These are phyloP conservation scores for Plasmodium berghei DNA, from an alignment of 169 alveolate species.

Conservation along the genomic window DNA sequence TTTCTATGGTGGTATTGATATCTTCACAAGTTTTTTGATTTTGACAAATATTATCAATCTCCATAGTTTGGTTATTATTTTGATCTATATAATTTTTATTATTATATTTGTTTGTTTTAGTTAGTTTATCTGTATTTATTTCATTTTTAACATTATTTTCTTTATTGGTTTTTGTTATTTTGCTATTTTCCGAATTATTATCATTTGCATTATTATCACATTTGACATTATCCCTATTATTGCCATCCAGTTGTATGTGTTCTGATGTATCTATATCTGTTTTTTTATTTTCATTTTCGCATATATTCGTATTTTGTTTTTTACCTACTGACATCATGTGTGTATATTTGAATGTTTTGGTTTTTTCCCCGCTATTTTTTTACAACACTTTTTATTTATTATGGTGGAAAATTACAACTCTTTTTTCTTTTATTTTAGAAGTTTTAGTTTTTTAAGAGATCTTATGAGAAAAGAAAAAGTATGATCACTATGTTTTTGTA, in stretches of 20 bases:
- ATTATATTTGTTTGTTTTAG: neutral
- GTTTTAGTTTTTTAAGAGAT: too few relatives aligned
- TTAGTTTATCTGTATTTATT: neutral
- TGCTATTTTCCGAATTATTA: neutral
- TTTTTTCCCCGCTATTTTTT: neutral
- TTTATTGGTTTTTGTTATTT: neutral
- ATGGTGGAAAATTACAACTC: neutral
- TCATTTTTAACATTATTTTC: neutral
- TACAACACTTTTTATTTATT: neutral
- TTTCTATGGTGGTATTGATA: neutral
- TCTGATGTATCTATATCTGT: neutral
- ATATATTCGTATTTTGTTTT: neutral
- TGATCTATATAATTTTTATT: neutral
- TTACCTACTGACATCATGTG: neutral
- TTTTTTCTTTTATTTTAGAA: too few relatives aligned
- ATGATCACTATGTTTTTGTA: too few relatives aligned
- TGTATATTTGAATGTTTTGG: neutral
- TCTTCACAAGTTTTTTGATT: neutral
- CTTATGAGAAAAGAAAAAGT: too few relatives aligned
- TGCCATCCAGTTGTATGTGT: neutral
- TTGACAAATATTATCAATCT: neutral
- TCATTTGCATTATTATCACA: neutral
- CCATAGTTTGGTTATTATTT: neutral
- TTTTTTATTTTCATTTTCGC: neutral
- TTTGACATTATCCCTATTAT: neutral